Base-by-base conservation (phyloP, 768 basidiomycete species). In the Paxillus involutus region DNA sequence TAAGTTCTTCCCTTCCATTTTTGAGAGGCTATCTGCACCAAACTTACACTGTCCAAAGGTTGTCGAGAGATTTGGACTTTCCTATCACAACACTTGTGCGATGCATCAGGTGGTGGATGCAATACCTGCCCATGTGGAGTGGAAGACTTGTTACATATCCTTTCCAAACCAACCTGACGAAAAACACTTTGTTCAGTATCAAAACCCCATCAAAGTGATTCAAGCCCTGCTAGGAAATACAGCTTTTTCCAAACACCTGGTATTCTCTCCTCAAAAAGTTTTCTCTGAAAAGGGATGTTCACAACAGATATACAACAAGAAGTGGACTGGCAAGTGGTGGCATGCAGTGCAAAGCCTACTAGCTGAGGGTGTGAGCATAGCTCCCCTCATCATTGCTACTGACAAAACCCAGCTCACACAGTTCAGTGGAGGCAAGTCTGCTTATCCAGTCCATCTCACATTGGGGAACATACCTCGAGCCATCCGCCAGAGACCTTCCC, bases 381-480 rank as follows among this genome's bases (percentile, higher is more conserved):
- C 55, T 6, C 58, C 55, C 30, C 19, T 59, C 17, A 48, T 56
- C 39, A 19, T 57, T 35, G 71, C 77, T 0, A 70, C 77, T 0
- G 56, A 58, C 11, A 61, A 64, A 26, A 59, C 39, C 1, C 52
- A 51, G 9, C 33, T 58, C 17, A 55, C 52, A 1, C 16, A 68
- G 24, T 71, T 61, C 29, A 32, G 57, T 13, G 60, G 0, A 73
- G 7, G 59, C 50, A 35, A 61, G 59, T 30, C 19, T 29, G 63
- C 60, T 17, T 65, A 57, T 24, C 60, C 62, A 2, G 41, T 65
- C 4, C 63, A 65, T 44, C 36, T 65, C 44, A 63, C 75, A 2
- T 62, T 78, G 29, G 77, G 75, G 0, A 77, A 77, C 51, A 66
- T 81, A 4, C 64, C 70, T 0, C 79, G 78, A 51, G 61, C 70